Base-by-base conservation (phyloP, 2,329 filamentous ascomycete genomes). In the Colletotrichum camelliae region DNA sequence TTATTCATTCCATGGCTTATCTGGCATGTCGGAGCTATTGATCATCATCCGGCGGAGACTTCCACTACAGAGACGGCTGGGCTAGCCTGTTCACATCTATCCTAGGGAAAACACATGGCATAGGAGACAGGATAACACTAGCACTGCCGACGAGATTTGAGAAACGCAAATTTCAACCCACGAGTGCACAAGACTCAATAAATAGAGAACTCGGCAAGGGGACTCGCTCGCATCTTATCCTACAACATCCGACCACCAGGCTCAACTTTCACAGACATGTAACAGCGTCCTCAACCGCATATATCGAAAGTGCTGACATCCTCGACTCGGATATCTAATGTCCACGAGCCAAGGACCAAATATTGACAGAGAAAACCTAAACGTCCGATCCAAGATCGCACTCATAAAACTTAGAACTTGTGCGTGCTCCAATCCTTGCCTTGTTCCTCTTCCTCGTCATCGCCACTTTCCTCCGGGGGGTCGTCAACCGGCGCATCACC, bases 341-440 rank as follows among this genome's bases (percentile, higher is more conserved):
- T 52, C 10, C n/a, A 52, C 43, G 21, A 21, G 21, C n/a, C 43
- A 0, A 52, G n/a, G 21, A 21, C n/a, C 5, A 52, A 52, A 21
- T 52, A 52, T 52, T 2, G n/a, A 52, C 43, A 52, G 5, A 52
- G 43, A 58, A 58, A 0, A 24, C 4, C 3, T 3, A 29, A 10
- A 1, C 8, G 24, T 24, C 27, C 55, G 18, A 18, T 64, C 3
- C 37, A 7, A 65, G 24, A 9, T 66, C 5, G 16, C 10, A 29
- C 15, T 12, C 29, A 43, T 4, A 29, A 61, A 15, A 12, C 24
- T 72, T 16, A 74, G 21, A 76, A 76, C 64, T 76, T 74, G 58
- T 76, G 74, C 57, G 57, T 76, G 16, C 74, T 76, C 70, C 70
- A 76, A 31, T 76, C 74, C 64, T 76, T 76, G 7, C 69, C 69